Evolutionary conservation across 495 filamentous ascomycete species (phyloP), one percentile per base, ranked within the genome.

Genomic region (Trichocladium uniseriatum): DNA sequence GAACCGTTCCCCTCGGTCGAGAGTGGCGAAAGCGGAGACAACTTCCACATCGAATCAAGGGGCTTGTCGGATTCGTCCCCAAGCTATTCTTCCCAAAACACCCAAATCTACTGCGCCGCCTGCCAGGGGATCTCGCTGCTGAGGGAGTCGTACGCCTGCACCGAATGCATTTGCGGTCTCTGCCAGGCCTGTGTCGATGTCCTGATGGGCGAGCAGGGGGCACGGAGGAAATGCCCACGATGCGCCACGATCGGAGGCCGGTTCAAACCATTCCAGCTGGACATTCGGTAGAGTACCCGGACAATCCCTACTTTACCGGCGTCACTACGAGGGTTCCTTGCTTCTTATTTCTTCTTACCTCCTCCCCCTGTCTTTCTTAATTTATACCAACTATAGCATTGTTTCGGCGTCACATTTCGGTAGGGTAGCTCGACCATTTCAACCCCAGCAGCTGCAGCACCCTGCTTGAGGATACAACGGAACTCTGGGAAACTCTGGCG

Each of bases 131-230:
- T 84, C 3, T 87, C 82, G 51, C 65, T 83, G 3, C 65, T 95
- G 38, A 81, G 80, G 49, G 83, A 90, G 49, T 88, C 84, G 27
- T 95, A 85, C 60, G 89, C 89, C 11, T 95, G 89, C 66, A 94
- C 89, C 0, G 89, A 95, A 61, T 95, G 89, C 62, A 94, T 95
- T 43, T 92, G 87, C 60, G 89, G 89, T 2, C 76, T 95, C 40
- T 95, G 89, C 59, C 82, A 79, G 45, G 84, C 85, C 36, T 95
- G 89, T 51, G 87, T 94, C 15, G 80, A 85, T 52, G 80, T 85
- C 53, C 76, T 92, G 48, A 83, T 87, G 68, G 68, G 70, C 39
- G 76, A 79, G 58, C 76, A 78, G 60, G 75, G 76, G 9, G 73
- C 74, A 8, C 69, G 75, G 21, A 72, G 79, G 49, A 80, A 79